Base-by-base conservation (phyloP, 352 stramenopile species). In the Pythium sp. region DNA sequence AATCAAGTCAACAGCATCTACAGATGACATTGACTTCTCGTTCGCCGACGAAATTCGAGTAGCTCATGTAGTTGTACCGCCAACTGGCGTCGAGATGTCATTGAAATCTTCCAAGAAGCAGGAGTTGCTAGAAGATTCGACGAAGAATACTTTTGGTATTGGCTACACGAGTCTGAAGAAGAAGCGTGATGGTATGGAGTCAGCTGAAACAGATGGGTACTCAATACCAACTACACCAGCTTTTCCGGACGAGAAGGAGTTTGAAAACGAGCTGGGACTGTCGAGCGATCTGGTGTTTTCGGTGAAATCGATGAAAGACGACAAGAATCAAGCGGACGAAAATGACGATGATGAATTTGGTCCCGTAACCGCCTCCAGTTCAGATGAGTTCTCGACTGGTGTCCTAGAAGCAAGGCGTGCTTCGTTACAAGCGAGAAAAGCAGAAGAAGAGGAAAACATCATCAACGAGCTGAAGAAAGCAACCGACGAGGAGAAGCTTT, bases 211-310 rank as follows among this genome's bases (percentile, higher is more conserved):
- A 2, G 63, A 77, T 18, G 47, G 61, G 20, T 86, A 84, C 43
- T 72, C 73, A 0, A 38, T 92, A 3, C 34, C 72, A 11, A 82
- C 62, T 20, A 72, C 68, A 2, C 70, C 77, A 24, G 64, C 71
- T 6, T 90, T 92, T 28, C 77, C 79, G 8, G 79, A 85, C 22
- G 79, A 87, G 58, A 64, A 67, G 41, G 79, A 85, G 58, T 85
- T 82, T 59, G 77, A 85, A 53, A 71, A 67, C 11, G 79, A 85
- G 32, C 76, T 74, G 15, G 73, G 26, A 32, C 76, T 64, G 53
- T 71, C 69, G 73, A 67, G 18, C 24, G 77, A 81, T 54, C 51
- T 79, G 28, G 67, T 61, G 1, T 81, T 85, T 26, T 87, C 77
- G 14, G 78, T 79, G 12, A 72, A 69, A 41, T 43, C 47, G 8